phyloP scores from a whole-genome alignment of 2,329 filamentous ascomycete genomes.

The Colletotrichum sp. region DNA sequence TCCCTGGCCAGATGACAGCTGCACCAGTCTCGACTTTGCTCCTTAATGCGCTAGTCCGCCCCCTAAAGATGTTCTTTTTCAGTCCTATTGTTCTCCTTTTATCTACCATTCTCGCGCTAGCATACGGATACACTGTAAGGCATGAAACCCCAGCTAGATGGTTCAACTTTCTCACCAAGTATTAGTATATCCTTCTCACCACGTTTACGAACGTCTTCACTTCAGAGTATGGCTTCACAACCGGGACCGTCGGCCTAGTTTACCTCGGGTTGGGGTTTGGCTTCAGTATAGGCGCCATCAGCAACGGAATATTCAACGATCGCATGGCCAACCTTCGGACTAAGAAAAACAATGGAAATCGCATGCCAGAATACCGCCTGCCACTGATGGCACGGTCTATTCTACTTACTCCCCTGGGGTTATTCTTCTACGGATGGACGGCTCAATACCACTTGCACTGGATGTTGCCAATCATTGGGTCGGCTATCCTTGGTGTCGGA shows the following conservation, averaged over 20 bases:
- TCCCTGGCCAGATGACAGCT: background rate
- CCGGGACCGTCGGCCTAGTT: constrained; percentile 24
- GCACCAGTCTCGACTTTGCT: background rate
- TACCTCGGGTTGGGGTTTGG: constrained; percentile 27
- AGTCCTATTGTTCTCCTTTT: background rate
- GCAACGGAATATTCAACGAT: background rate
- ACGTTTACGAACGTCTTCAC: background rate
- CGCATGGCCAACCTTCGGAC: background rate
- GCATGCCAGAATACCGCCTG: background rate
- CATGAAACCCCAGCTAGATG: background rate
- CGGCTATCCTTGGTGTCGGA: background rate
- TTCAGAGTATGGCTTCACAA: constrained; percentile 40
- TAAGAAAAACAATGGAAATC: background rate
- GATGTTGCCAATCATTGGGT: background rate
- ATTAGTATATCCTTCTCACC: background rate
- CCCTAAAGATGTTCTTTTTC: background rate
- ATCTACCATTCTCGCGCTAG: background rate
- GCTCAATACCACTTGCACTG: background rate
- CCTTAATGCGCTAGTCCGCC: background rate
- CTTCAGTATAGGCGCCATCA: background rate
- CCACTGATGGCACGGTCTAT: background rate
- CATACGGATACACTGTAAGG: background rate
- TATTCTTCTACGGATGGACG: background rate
- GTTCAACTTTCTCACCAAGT: background rate
- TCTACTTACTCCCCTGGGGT: background rate